Percentiles rank a stretch among this genome's conserved stretches.
Conservation (phyloP, 352 stramenopile genomes). For the Phytopythium mirpurense region DNA sequence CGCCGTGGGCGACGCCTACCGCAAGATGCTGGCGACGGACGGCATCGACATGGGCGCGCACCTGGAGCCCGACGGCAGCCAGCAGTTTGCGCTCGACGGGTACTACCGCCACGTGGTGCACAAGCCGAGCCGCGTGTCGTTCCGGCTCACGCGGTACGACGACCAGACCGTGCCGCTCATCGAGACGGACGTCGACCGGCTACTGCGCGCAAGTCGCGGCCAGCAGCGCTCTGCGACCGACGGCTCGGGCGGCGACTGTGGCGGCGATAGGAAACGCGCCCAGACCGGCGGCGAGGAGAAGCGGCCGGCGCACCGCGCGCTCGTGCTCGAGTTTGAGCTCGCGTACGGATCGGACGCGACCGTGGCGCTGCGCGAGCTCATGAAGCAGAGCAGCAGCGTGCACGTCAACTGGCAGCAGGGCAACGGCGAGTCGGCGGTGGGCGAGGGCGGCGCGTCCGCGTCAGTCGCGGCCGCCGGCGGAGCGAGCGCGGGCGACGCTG, state of each 20-base stretch:
- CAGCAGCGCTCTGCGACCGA: neutral
- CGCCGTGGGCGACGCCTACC: constrained; percentile 37
- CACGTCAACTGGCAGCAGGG: constrained; percentile 59
- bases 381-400: constrained; percentile 87
- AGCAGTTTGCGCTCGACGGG: constrained; percentile 72
- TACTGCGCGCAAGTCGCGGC: constrained; percentile 13
- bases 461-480: constrained; percentile 2
- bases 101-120: constrained; percentile 92
- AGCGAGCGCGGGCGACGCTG: constrained; percentile 5
- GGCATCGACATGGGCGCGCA: constrained; percentile 55
- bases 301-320: constrained; percentile 21
- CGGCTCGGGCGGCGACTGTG: neutral
- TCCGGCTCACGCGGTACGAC: constrained; percentile 80
- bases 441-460: neutral
- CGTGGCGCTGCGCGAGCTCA: constrained; percentile 92
- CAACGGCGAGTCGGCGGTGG: constrained; percentile 10
- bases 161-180: constrained; percentile 89
- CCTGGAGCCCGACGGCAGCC: constrained; percentile 31
- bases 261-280: neutral
- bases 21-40: constrained; percentile 48
- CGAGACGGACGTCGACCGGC: constrained; percentile 82
- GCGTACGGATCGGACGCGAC: constrained; percentile 85
- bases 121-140: constrained; percentile 77
- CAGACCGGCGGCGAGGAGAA: constrained; percentile 1
- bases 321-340: constrained; percentile 59